A percentile compares a stretch with the other conserved stretches of the same genome.
Conservation (phyloP, 2,329 filamentous ascomycete species). For the Cercospora brassicicola region DNA sequence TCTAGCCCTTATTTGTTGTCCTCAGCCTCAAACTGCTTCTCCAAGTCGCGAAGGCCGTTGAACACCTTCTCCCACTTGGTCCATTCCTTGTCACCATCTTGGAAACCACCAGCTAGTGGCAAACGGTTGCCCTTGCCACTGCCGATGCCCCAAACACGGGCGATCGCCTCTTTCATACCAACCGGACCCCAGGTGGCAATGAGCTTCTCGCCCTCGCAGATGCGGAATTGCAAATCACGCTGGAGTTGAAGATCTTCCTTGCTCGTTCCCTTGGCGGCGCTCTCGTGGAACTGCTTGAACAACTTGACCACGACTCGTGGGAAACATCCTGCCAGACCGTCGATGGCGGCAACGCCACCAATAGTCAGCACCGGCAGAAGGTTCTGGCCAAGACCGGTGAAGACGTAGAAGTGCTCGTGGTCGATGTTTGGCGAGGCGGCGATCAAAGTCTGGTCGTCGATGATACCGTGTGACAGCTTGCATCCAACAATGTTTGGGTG, state of each 20-base stretch:
- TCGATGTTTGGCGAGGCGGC: conserved; percentile 61
- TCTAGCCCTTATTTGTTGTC: conserved; percentile 15
- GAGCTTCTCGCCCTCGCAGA: conserved; percentile 63
- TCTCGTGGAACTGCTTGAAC: conserved; percentile 52
- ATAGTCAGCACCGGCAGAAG: conserved; percentile 63
- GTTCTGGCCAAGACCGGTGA: conserved; percentile 66
- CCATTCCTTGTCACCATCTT: conserved; percentile 60
- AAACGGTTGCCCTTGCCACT: conserved; percentile 60
- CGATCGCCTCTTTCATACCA: conserved; percentile 65
- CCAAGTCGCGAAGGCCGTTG: conserved; percentile 48
- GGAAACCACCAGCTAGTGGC: conserved; percentile 59
- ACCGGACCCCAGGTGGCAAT: conserved; percentile 62
- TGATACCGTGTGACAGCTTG: conserved; percentile 68
- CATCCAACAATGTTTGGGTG: conserved; percentile 69
- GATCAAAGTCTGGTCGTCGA: conserved; percentile 64
- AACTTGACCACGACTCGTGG: conserved; percentile 62
- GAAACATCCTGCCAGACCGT: conserved; percentile 65
- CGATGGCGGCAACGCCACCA: conserved; percentile 65
- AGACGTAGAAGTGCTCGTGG: conserved; percentile 59
- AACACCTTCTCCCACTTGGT: conserved; percentile 53
- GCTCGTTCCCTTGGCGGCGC: conserved; percentile 43
- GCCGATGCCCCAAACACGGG: conserved; percentile 60
- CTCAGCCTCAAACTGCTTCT: conserved; percentile 40
- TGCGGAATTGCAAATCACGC: conserved; percentile 59
- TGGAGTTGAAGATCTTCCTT: conserved; percentile 51